Conservation (phyloP, 1,284 basidiomycete genomes). For the Leccinum huronense region DNA sequence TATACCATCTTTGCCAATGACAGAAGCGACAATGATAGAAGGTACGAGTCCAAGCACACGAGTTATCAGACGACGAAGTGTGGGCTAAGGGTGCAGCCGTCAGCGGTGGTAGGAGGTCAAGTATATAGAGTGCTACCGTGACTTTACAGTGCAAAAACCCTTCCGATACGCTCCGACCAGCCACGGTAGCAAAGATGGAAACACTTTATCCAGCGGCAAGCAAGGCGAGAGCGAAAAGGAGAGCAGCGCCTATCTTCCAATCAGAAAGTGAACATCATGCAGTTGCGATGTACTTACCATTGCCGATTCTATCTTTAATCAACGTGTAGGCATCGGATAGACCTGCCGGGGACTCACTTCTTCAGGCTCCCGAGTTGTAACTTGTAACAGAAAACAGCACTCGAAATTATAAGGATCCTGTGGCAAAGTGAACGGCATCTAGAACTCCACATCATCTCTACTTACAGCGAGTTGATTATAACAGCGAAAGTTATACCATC, state of each 20-base stretch:
- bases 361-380: slow-evolving; percentile 34
- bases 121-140: slow-evolving; percentile 54
- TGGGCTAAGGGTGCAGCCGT: slow-evolving; percentile 49
- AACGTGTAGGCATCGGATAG: slow-evolving; percentile 82
- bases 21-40: slow-evolving; percentile 75
- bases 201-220: slow-evolving; percentile 90
- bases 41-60: slow-evolving; percentile 87
- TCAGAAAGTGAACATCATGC: slow-evolving; percentile 22
- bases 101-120: slow-evolving; percentile 7
- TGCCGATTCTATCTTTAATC: slow-evolving; percentile 65
- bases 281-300: slow-evolving; percentile 45
- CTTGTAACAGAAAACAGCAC: slow-evolving; percentile 70
- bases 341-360: slow-evolving; percentile 56
- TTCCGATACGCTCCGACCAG: slow-evolving; percentile 91
- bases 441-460: slow-evolving; percentile 7
- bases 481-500: slow-evolving; percentile 76
- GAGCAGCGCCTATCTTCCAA: slow-evolving; percentile 57
- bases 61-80: slow-evolving; percentile 80
- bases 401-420: slow-evolving; percentile 69
- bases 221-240: slow-evolving; percentile 83
- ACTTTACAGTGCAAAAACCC: slow-evolving; percentile 92
- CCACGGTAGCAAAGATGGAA: slow-evolving; percentile 88
- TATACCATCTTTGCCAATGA: slow-evolving; percentile 75
- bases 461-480: slow-evolving; percentile 80
- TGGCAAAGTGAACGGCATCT: slow-evolving; percentile 1